Base-by-base conservation (phyloP, 139 green algal genomes). In the Pleodorina starrii region DNA sequence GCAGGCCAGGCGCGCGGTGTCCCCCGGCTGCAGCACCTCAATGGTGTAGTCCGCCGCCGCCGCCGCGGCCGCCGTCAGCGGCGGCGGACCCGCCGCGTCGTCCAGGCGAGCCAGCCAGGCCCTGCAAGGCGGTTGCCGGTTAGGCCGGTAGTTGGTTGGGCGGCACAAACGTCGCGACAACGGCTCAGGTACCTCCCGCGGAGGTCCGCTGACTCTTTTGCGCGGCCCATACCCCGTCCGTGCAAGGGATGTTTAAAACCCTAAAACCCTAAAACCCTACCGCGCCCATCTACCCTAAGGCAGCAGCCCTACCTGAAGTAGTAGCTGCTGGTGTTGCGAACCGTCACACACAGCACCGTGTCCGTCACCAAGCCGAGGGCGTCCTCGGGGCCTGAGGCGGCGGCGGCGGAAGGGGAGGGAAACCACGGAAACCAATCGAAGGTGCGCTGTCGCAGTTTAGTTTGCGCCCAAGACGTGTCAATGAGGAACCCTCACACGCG, bases 261-360 rank as follows among this genome's bases (percentile, higher is more conserved):
- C n/a, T n/a, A n/a, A n/a, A n/a, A n/a, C n/a, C n/a, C n/a, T n/a
- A n/a, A n/a, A n/a, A n/a, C n/a, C n/a, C n/a, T n/a, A n/a, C n/a
- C n/a, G n/a, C n/a, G n/a, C n/a, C n/a, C n/a, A n/a, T n/a, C n/a
- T n/a, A n/a, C n/a, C n/a, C n/a, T n/a, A n/a, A n/a, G n/a, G n/a
- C n/a, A n/a, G n/a, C n/a, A n/a, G n/a, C n/a, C 43, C 40, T 27
- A 86, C 74, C 89, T 82, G 59, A 88, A 80, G 51, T 87, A 88
- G 35, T 78, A 51, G 43, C 77, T 76, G 48, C 75, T 80, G n/a
- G 17, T n/a, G 54, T 89, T 92, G 29, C n/a, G 36, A 25, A 90
- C 66, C 7, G 46, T 29, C 42, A 90, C 90, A 12, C 54, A 32
- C 74, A 92, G 29, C 40, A 88, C 76, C 25, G 74, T 74, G 44